phyloP scores from a whole-genome alignment of 352 stramenopile genomes.

The Phytophthora pisi region DNA sequence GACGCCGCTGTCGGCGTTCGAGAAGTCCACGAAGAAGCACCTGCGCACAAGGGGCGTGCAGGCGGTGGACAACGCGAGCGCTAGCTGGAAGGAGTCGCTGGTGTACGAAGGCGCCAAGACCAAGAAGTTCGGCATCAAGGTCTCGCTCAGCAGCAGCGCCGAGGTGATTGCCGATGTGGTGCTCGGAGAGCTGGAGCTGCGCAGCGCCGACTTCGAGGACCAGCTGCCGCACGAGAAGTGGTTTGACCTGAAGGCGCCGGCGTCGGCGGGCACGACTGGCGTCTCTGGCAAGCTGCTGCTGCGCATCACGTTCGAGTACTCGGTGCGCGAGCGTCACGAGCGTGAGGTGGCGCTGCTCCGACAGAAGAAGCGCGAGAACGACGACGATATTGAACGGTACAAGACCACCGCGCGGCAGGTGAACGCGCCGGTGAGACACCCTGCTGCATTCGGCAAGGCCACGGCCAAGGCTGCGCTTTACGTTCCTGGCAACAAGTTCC shows the following conservation, averaged over 20 bases:
- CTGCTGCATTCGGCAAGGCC: conserved; percentile 67
- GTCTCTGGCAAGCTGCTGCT: conserved; percentile 57
- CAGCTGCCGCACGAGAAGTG: conserved; percentile 62
- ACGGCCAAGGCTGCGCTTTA: conserved; percentile 67
- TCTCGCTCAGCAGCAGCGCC: conserved; percentile 60
- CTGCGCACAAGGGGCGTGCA: conserved; percentile 46
- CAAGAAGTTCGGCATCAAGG: conserved; percentile 69
- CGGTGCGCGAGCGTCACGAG: conserved; percentile 45
- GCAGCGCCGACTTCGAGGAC: conserved; percentile 57
- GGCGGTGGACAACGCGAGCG: conserved; percentile 25
- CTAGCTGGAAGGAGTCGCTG: conserved; percentile 58
- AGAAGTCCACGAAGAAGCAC: conserved; percentile 76
- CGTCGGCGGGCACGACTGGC: conserved; percentile 26
- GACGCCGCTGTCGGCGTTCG: conserved; percentile 63
- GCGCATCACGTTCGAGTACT: conserved; percentile 69
- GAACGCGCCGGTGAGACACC: conserved; percentile 57
- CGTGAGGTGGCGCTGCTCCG: conserved; percentile 43
- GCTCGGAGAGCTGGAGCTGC: conserved; percentile 69
- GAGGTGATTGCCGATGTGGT: conserved; percentile 71
- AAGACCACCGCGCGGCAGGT: conserved; percentile 60
- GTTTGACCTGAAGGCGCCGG: conserved; percentile 54
- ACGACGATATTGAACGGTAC: conserved; percentile 68
- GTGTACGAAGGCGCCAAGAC: conserved; percentile 73
- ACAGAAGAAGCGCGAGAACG: conserved; percentile 66
- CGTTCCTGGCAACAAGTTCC: conserved; percentile 78